Base-by-base conservation (phyloP, 768 basidiomycete species). In the Pleurotus ostreatus region DNA sequence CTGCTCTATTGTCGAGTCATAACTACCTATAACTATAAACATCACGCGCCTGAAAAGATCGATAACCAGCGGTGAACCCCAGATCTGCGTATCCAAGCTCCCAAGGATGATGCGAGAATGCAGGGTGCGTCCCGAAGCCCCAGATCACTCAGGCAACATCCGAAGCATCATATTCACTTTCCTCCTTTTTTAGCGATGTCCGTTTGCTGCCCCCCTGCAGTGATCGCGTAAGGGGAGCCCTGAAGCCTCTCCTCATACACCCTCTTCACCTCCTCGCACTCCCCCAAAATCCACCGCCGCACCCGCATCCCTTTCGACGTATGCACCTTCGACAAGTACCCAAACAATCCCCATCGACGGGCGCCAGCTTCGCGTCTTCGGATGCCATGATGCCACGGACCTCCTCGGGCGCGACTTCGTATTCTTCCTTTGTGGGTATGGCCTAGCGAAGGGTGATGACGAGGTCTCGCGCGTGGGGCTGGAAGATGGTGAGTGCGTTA, bases 361-460 rank as follows among this genome's bases (percentile, higher is more conserved):
- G 55, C n/a, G 53, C 34, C 30, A 34, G 30, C 30, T 3, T 34
- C 13, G 53, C 46, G 8, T 57, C 59, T 45, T 46, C 44, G 47
- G 61, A 41, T 1, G 64, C 62, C 61, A 67, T 61, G 15, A 45
- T 39, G 13, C 34, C 41, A 18, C 23, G 23, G 11, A 45, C 23
- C 2, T 18, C 41, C 16, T 40, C 16, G 34, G 20, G 39, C 23
- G 48, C 59, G 6, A 43, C n/a, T 13, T 43, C 53, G 40, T 61
- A 57, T 52, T 68, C 67, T 2, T 11, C 12, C 12, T 40, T 39
- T 4, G 59, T 37, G 7, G 67, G 66, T 7, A 65, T 51, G 1
- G 67, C 65, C 68, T 66, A 69, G 15, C 59, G 58, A 11, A 68
- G 64, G 11, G 26, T 47, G 26, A 66, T 56, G 22, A 67, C 66